A percentile compares a stretch with the other conserved stretches of the same genome.
Evolutionary conservation across 1,284 basidiomycete genomes (phyloP).

Genomic region (Amylostereum areolatum): DNA sequence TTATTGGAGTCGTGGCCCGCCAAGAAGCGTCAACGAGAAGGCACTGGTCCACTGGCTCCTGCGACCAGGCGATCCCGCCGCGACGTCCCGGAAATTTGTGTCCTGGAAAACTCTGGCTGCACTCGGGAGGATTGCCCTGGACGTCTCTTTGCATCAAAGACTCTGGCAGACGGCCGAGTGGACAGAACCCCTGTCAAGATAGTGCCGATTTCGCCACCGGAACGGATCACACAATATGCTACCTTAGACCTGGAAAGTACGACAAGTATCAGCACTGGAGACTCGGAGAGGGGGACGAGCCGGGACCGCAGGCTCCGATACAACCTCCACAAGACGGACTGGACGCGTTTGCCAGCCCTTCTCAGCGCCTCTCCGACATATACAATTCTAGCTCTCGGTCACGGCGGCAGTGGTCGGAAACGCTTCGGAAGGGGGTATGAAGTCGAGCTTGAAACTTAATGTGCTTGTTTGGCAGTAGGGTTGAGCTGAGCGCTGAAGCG

Average conservation of each 20-base stretch:
- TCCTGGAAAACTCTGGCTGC: constrained; percentile 1
- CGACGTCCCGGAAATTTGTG: background rate
- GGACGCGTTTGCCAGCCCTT: background rate
- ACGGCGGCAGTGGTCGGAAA: too few relatives aligned
- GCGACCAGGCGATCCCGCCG: too few relatives aligned
- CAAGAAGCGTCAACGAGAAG: too few relatives aligned
- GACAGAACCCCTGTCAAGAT: constrained; percentile 11
- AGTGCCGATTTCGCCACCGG: constrained; percentile 2
- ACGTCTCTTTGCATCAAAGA: constrained; percentile 2
- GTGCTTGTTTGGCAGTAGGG: too few relatives aligned
- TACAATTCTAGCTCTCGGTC: constrained; percentile 1
- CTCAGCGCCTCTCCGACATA: constrained; percentile 11
- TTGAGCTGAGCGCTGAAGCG: too few relatives aligned
- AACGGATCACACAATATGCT: constrained; percentile 3
- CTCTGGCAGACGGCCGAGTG: background rate
- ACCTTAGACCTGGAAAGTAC: constrained; percentile 11
- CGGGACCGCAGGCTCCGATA: constrained; percentile 1
- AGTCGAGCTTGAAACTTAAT: too few relatives aligned
- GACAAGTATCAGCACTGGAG: constrained; percentile 11
- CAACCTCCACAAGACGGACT: background rate
- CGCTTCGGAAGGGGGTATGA: too few relatives aligned
- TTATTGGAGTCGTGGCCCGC: too few relatives aligned
- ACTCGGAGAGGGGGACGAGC: constrained; percentile 5
- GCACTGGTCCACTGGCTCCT: too few relatives aligned
- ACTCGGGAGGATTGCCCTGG: constrained; percentile 1